Conservation (phyloP, 1,284 basidiomycete species). For the Athelia psychrophila region DNA sequence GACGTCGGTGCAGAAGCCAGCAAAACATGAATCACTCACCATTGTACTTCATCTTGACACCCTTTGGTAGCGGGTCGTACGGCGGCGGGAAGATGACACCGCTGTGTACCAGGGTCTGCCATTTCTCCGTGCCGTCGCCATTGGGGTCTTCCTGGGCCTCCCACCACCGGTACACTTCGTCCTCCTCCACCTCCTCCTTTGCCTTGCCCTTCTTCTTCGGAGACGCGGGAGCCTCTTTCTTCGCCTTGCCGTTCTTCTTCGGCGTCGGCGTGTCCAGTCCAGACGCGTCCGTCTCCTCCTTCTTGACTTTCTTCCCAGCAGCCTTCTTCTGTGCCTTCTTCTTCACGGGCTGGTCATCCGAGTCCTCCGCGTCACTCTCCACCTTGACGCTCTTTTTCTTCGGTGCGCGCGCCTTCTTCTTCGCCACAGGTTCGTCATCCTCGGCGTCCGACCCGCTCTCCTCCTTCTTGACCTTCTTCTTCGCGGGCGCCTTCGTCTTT, state of each 20-base stretch:
- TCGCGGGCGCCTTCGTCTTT: constrained; percentile 46
- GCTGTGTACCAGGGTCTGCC: constrained; percentile 91
- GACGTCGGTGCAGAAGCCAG: constrained; percentile 11
- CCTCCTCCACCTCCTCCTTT: constrained; percentile 60
- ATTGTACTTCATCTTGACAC: constrained; percentile 95
- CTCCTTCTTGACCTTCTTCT: constrained; percentile 70
- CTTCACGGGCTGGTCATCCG: constrained; percentile 41
- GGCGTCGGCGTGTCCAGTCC: constrained; percentile 17
- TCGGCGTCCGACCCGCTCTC: constrained; percentile 38
- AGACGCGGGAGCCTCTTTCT: constrained; percentile 36
- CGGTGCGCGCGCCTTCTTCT: constrained; percentile 33
- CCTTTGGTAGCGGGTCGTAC: constrained; percentile 82
- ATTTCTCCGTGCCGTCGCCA: constrained; percentile 81
- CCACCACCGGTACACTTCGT: constrained; percentile 85
- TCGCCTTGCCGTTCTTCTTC: constrained; percentile 33
- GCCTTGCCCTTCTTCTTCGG: constrained; percentile 51
- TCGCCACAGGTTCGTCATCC: constrained; percentile 39
- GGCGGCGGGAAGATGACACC: constrained; percentile 96
- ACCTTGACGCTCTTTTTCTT: constrained; percentile 40
- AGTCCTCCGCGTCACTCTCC: constrained; percentile 46
- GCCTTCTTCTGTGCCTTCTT: constrained; percentile 40
- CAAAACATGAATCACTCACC: constrained; percentile 45
- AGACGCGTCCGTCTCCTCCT: constrained; percentile 24
- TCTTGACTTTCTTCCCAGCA: constrained; percentile 35
- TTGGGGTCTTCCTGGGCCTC: constrained; percentile 55